Evolutionary conservation across 2,329 filamentous ascomycete species (phyloP).

Genomic region (Aspergillus bombycis): DNA sequence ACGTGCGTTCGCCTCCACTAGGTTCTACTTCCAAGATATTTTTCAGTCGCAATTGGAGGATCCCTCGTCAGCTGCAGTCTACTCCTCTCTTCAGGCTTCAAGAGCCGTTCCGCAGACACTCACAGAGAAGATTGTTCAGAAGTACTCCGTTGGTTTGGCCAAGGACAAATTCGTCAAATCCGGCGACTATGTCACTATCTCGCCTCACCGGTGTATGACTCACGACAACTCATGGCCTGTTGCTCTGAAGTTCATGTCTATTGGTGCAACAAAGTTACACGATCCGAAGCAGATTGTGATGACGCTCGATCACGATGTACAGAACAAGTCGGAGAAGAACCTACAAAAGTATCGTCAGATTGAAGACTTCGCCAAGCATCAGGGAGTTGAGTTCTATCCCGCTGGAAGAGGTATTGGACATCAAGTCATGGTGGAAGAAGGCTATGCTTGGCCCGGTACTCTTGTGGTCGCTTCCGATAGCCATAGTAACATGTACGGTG

Average conservation of each 20-base stretch:
- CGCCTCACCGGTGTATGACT: slow-evolving; percentile 76
- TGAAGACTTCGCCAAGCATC: slow-evolving; percentile 75
- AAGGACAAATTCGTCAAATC: slow-evolving; percentile 73
- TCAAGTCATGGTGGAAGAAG: slow-evolving; percentile 76
- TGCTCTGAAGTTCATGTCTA: slow-evolving; percentile 77
- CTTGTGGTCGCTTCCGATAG: slow-evolving; percentile 72
- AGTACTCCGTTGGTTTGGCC: slow-evolving; percentile 74
- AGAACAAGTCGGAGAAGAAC: slow-evolving; percentile 78
- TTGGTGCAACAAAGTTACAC: slow-evolving; percentile 74
- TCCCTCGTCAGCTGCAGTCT: slow-evolving; percentile 67
- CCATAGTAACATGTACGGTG: slow-evolving; percentile 84
- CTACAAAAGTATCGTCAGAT: slow-evolving; percentile 82
- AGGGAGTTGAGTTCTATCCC: slow-evolving; percentile 77
- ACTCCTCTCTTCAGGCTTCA: slow-evolving; percentile 70
- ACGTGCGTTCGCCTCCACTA: slow-evolving; percentile 35
- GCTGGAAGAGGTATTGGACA: slow-evolving; percentile 84
- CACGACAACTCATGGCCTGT: slow-evolving; percentile 85
- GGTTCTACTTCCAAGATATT: slow-evolving; percentile 49
- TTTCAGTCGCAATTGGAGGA: slow-evolving; percentile 68
- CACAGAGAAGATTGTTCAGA: slow-evolving; percentile 90
- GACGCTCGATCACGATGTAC: slow-evolving; percentile 85
- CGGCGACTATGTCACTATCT: slow-evolving; percentile 82
- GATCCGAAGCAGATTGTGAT: slow-evolving; percentile 76
- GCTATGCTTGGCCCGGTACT: slow-evolving; percentile 82
- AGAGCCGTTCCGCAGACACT: slow-evolving; percentile 68